Evolutionary conservation across 768 basidiomycete genomes (phyloP), one percentile per base, ranked within the genome.

Genomic region (Naganishia vaughanmartiniae): DNA sequence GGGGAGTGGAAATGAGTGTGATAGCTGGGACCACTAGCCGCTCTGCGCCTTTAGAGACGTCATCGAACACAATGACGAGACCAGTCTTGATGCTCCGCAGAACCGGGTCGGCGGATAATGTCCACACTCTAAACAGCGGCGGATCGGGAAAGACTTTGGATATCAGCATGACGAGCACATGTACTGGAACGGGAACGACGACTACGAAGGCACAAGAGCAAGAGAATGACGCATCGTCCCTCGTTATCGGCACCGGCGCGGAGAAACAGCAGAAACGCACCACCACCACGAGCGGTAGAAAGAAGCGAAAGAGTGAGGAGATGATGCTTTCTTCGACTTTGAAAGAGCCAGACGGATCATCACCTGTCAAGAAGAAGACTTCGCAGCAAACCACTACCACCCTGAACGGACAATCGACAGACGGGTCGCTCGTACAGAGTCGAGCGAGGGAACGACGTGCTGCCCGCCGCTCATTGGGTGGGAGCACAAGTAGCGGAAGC

Each of bases 251-350:
- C 14, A n/a, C 28, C 7, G 39, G n/a, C 1, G 24, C 11, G 24
- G 30, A 63, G 42, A 34, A 45, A 34, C 15, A 63, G 39, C 15
- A 28, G 30, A 42, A 45, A 21, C 60, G 60, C n/a, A 19, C 26
- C 42, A 6, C 14, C 7, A 46, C 17, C 26, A n/a, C 34, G 1
- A 26, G 48, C 19, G 60, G 60, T 9, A 28, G 39, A 26, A 63
- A 63, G 39, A 63, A 63, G 26, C 36, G 60, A 28, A 63, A 63
- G 39, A 63, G 60, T 15, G 60, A 63, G 24, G 60, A 63, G 39
- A 63, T 63, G 57, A 24, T 39, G 36, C 34, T 28, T 17, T 28
- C 36, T 7, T n/a, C 60, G 5, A 58, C 33, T 42, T 10, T 17
- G 2, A 15, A 42, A 7, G 42, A 15, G 7, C 9, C 42, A 15